Evolutionary conservation across 2,329 filamentous ascomycete species (phyloP).

Genomic region (Paraconiothyrium brasiliense): DNA sequence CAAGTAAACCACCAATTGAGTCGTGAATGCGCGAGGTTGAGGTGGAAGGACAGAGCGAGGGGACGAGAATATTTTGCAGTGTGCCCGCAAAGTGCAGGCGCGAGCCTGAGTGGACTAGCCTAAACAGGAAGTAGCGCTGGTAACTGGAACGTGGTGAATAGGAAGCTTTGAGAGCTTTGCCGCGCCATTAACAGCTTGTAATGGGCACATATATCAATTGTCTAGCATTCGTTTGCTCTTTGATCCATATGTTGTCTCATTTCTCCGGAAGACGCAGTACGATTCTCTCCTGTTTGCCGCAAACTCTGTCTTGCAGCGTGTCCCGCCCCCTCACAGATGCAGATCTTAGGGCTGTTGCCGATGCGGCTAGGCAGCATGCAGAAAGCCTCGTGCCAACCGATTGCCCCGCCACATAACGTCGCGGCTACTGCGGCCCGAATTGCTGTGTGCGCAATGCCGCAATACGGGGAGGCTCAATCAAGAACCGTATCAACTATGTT

Average conservation of each 20-base stretch:
- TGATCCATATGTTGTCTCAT: not conserved
- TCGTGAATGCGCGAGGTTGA: constrained; percentile 20
- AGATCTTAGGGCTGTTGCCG: constrained; percentile 17
- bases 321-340: constrained; percentile 12
- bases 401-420: constrained; percentile 7
- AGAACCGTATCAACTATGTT: no score
- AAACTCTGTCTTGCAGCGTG: not conserved
- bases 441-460: not conserved
- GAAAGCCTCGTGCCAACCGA: constrained; percentile 20
- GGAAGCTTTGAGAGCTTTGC: not conserved
- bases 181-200: not conserved
- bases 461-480: not conserved
- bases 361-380: constrained; percentile 24
- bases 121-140: constrained; percentile 7
- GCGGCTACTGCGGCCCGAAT: constrained; percentile 11
- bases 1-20: constrained; percentile 26
- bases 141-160: constrained; percentile 14
- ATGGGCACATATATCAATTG: not conserved
- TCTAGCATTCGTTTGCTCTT: not conserved
- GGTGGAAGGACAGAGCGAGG: constrained; percentile 30
- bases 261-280: not conserved
- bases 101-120: constrained; percentile 1
- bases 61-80: constrained; percentile 32
- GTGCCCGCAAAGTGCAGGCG: constrained; percentile 19
- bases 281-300: constrained; percentile 1